Percentiles rank a stretch among this genome's conserved stretches.
Conservation (phyloP, 305 asterid genomes). For the Coffea humblotiana region DNA sequence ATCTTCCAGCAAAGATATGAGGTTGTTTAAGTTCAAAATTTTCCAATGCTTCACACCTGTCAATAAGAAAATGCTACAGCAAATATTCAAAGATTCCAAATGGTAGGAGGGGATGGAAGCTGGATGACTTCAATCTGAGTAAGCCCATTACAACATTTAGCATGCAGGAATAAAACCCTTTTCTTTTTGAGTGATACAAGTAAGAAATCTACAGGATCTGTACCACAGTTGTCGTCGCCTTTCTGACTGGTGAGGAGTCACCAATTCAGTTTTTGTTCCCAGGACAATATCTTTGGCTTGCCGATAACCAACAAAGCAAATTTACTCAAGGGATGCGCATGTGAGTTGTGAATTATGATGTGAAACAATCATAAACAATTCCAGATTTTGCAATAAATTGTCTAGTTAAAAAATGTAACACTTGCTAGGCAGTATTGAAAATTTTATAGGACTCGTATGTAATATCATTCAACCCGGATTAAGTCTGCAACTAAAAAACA, state of each 20-base stretch:
- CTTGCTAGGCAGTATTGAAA: background rate
- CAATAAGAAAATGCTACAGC: background rate
- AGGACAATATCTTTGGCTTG: background rate
- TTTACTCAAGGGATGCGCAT: background rate
- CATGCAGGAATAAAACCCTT: background rate
- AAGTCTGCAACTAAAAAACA: background rate
- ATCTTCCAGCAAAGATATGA: background rate
- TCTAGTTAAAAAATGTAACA: background rate
- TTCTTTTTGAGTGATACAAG: background rate
- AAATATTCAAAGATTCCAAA: background rate
- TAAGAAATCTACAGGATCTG: background rate
- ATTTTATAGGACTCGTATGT: background rate
- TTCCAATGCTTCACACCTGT: background rate
- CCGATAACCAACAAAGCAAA: background rate
- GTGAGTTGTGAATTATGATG: too few species aligned
- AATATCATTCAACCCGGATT: too few species aligned
- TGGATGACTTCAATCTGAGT: background rate
- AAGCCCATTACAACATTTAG: slow-evolving; percentile 13
- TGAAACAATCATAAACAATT: background rate
- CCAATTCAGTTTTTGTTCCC: background rate
- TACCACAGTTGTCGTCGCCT: background rate
- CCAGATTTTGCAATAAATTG: background rate
- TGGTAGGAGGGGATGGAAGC: background rate
- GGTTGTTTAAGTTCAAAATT: background rate
- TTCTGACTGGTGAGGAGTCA: background rate